Conservation (phyloP, 768 basidiomycete species). For the Hysterangium stoloniferum region DNA sequence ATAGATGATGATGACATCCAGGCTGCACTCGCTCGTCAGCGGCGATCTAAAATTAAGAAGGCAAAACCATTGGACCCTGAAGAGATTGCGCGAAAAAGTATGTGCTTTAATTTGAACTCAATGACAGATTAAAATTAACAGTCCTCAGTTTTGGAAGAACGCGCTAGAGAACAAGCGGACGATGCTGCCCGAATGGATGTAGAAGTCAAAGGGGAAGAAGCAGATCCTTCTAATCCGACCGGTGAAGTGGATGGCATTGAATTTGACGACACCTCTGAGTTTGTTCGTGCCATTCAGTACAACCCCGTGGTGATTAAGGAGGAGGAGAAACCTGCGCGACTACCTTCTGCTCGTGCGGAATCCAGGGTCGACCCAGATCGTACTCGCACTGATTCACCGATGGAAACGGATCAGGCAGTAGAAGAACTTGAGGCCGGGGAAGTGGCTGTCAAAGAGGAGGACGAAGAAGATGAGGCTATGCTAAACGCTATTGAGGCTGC, state of each 20-base stretch:
- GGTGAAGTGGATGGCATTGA: slow-evolving; percentile 55
- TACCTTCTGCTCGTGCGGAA: slow-evolving; percentile 21
- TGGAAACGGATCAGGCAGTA: slow-evolving; percentile 44
- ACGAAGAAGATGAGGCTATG: slow-evolving; percentile 55
- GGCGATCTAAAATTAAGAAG: slow-evolving; percentile 75
- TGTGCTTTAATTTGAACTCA: slow-evolving; percentile 19
- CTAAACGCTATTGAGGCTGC: slow-evolving; percentile 69
- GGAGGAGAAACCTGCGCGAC: slow-evolving; percentile 30
- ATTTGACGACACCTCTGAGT: slow-evolving; percentile 96
- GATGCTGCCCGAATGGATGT: slow-evolving; percentile 30
- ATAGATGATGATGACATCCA: slow-evolving; percentile 98
- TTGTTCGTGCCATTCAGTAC: slow-evolving; percentile 77
- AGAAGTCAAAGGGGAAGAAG: slow-evolving; percentile 45
- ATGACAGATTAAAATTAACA: slow-evolving; percentile 8
- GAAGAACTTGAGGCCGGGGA: slow-evolving; percentile 81
- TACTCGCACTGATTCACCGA: slow-evolving; percentile 14
- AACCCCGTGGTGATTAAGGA: slow-evolving; percentile 48
- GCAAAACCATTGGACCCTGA: slow-evolving; percentile 72
- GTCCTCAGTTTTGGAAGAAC: slow-evolving; percentile 54
- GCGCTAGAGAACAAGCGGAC: slow-evolving; percentile 41
- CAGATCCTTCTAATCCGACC: slow-evolving; percentile 19
- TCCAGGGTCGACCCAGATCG: slow-evolving; percentile 20
- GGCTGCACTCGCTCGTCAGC: slow-evolving; percentile 78
- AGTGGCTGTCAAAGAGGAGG: slow-evolving; percentile 68
- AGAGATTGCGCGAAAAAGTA: slow-evolving; percentile 72